Conservation (phyloP, 2,329 filamentous ascomycete genomes). For the Lecanicillium sp. region DNA sequence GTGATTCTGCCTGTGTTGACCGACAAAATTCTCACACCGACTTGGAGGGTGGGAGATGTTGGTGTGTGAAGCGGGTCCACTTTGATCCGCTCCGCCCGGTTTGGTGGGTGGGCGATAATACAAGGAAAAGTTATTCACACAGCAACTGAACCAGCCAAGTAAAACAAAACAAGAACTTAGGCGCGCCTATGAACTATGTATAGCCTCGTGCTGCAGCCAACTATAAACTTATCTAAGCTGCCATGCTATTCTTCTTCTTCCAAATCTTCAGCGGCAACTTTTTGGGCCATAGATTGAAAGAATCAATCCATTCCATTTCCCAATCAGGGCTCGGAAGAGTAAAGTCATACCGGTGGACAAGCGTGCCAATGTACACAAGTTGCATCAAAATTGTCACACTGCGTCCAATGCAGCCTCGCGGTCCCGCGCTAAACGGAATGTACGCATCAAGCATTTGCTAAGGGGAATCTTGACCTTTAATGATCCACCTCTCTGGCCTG, state of each 20-base stretch:
- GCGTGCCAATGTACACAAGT: constrained; percentile 35
- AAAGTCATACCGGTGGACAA: constrained; percentile 39
- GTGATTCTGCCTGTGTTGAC: constrained; percentile 35
- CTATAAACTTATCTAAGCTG: no score
- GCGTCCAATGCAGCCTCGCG: constrained; percentile 36
- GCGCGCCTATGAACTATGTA: background rate
- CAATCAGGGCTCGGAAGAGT: no score
- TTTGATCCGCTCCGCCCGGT: constrained; percentile 18
- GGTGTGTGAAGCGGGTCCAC: constrained; percentile 16
- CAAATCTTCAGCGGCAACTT: no score
- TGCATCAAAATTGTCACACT: constrained; percentile 40
- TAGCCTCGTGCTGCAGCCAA: no score
- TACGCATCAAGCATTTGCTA: constrained; percentile 32
- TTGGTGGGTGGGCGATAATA: no score
- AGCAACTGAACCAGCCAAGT: no score
- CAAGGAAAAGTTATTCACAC: no score
- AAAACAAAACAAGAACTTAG: no score
- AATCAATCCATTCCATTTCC: no score
- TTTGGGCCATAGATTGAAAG: no score
- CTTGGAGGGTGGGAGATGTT: constrained; percentile 16
- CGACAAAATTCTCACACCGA: constrained; percentile 39
- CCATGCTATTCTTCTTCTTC: no score
- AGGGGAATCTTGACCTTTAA: constrained; percentile 18
- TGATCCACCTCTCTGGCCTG: constrained; percentile 30
- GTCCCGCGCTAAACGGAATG: constrained; percentile 36